Evolutionary conservation across 257 asterid species (phyloP).

Genomic region (Vinca minor): DNA sequence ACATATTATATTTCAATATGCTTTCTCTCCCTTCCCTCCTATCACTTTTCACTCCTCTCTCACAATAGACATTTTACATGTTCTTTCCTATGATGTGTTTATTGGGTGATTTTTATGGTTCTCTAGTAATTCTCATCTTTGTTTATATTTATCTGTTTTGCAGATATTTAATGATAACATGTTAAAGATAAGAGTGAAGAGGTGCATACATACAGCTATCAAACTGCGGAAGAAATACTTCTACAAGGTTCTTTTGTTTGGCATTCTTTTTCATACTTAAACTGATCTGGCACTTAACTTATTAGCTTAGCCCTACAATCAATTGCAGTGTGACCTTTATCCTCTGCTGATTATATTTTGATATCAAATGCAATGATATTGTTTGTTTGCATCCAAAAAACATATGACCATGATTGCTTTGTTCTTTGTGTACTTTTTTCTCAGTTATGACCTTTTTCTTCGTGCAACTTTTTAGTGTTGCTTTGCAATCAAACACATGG

Average conservation of each 20-base stretch:
- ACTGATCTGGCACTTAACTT: neutral
- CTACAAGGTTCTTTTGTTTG: conserved; percentile 46
- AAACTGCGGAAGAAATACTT: conserved; percentile 86
- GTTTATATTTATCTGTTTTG: conserved; percentile 19
- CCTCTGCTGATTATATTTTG: neutral
- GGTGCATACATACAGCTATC: conserved; percentile 81
- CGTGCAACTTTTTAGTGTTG: neutral
- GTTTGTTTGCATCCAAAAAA: neutral
- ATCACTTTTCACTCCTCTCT: neutral
- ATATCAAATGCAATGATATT: neutral
- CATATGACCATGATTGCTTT: neutral
- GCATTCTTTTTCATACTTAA: neutral
- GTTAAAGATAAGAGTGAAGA: conserved; percentile 77
- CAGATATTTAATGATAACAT: conserved; percentile 87
- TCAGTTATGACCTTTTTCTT: neutral
- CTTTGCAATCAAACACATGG: neutral
- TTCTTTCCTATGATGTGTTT: neutral
- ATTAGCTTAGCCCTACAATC: neutral
- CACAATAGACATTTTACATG: neutral
- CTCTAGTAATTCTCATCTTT: conserved; percentile 3
- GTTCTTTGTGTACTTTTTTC: neutral
- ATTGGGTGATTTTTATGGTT: neutral
- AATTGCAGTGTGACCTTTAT: neutral
- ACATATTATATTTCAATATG: too few species aligned
- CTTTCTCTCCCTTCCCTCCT: neutral